Base-by-base conservation (phyloP, 2,329 filamentous ascomycete species). In the Ramularia endophylla region DNA sequence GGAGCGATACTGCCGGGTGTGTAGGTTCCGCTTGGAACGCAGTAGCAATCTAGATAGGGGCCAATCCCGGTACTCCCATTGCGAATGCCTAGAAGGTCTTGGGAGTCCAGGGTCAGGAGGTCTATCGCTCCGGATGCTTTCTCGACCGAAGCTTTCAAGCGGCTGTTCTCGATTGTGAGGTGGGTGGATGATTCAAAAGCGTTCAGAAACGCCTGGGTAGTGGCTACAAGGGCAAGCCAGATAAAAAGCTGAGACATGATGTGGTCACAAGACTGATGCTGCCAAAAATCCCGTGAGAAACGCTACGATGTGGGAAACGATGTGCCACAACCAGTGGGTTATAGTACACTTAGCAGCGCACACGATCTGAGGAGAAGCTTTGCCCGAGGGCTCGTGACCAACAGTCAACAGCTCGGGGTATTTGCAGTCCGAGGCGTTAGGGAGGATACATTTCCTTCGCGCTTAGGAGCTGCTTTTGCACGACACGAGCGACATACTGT, bases 21-120 rank as follows among this genome's bases (percentile, higher is more conserved):
- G 62, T 77, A 82, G 52, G 72, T 73, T 0, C 78, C 78, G 0
- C 66, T 68, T 1, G 76, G 75, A 0, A 67, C 75, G 54, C 78
- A 82, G 59, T 81, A 78, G 56, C 78, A 82, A 57, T 82, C 78
- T 5, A 81, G 70, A 52, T 81, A 80, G 1, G 76, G 74, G 0
- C 75, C 73, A 18, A 72, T 66, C 2, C 77, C 77, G 67, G 13
- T 63, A 64, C 44, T 46, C 27, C 50, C 51, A 15, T 37, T 62
- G 13, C 52, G 48, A 2, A 62, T 61, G 9, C 76, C 75, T 1
- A 80, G 67, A 2, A 81, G 65, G 47, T 80, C 71, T 44, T 73
- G 69, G 0, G 62, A 64, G 50, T 73, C 71, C 0, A 75, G 65
- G 8, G 58, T 61, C 3, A 75, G 56, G 13, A 61, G 57, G 8